A percentile compares a stretch with the other conserved stretches of the same genome.
Evolutionary conservation across 306 rosid species (phyloP).

Genomic region (Echinosophora koreensis): DNA sequence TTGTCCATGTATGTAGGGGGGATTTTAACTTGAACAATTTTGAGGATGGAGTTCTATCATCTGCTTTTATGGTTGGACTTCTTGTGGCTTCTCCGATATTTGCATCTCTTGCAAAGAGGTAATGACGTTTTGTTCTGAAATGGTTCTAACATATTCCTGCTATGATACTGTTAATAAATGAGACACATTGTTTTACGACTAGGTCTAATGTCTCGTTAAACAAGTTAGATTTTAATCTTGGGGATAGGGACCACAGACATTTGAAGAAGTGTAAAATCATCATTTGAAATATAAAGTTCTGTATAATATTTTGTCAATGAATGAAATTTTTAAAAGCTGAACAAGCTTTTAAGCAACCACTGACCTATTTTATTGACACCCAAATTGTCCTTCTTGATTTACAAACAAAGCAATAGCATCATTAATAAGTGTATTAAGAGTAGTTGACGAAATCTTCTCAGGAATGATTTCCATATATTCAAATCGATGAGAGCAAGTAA

Average conservation of each 20-base stretch:
- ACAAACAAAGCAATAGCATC: conserved; percentile 19
- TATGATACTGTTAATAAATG: neutral
- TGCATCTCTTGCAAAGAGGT: conserved; percentile 75
- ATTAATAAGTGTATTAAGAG: conserved; percentile 10
- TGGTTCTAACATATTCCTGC: conserved; percentile 15
- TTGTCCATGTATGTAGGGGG: conserved; percentile 57
- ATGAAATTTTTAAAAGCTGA: conserved; percentile 35
- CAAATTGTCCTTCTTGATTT: neutral
- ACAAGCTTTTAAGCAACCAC: neutral
- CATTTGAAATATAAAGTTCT: conserved; percentile 21
- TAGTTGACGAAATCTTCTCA: neutral
- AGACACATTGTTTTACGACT: conserved; percentile 7
- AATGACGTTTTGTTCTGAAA: conserved; percentile 24
- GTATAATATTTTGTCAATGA: neutral
- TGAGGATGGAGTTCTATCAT: conserved; percentile 77
- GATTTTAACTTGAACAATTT: conserved; percentile 71
- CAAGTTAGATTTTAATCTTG: neutral
- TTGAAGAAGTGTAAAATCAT: neutral
- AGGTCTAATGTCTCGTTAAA: conserved; percentile 24
- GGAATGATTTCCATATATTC: neutral
- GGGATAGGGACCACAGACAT: neutral
- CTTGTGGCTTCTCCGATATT: conserved; percentile 77
- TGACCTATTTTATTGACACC: neutral
- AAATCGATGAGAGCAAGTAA: too few relatives aligned
- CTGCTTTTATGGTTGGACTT: conserved; percentile 87